These are phyloP conservation scores for Cladophialophora chaetospira DNA, from an alignment of 2,329 filamentous ascomycete species.

Conservation along the genomic window DNA sequence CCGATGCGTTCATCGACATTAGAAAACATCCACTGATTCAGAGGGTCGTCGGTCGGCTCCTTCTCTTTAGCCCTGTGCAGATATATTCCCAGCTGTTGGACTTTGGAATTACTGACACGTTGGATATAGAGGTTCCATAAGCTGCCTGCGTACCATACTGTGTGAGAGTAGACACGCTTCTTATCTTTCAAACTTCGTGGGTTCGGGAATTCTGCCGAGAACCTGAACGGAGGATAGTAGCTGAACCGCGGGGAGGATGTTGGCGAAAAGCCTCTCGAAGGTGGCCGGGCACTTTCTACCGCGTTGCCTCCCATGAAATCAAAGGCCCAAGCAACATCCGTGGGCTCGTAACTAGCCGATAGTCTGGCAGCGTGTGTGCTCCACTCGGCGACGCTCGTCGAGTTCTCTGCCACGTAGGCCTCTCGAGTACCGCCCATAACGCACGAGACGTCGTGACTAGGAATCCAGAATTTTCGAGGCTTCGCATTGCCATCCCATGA, in stretches of 20 bases:
- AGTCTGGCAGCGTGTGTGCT: conserved; percentile 42
- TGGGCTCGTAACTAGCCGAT: conserved; percentile 55
- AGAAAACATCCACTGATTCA: conserved; percentile 40
- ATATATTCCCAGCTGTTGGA: conserved; percentile 61
- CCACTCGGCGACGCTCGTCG: conserved; percentile 45
- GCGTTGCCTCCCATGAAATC: conserved; percentile 55
- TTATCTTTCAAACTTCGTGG: conserved; percentile 59
- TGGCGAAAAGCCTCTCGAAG: conserved; percentile 24
- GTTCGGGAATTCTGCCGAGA: conserved; percentile 60
- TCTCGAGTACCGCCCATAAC: conserved; percentile 58
- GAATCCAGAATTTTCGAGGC: conserved; percentile 61
- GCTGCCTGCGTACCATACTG: conserved; percentile 61
- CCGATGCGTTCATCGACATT: conserved; percentile 58
- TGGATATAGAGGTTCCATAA: conserved; percentile 66
- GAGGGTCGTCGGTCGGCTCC: conserved; percentile 46
- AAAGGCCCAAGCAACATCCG: conserved; percentile 58
- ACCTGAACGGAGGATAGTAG: conserved; percentile 60
- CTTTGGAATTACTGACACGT: conserved; percentile 57
- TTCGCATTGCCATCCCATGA: conserved; percentile 58
- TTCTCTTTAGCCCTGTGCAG: conserved; percentile 61
- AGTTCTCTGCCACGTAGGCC: conserved; percentile 51
- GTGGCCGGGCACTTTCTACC: conserved; percentile 30
- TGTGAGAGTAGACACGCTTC: conserved; percentile 60
- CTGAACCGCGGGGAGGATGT: conserved; percentile 46
- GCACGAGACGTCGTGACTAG: conserved; percentile 57